phyloP scores from a whole-genome alignment of 1,284 basidiomycete genomes.

The Puccinia triticina region DNA sequence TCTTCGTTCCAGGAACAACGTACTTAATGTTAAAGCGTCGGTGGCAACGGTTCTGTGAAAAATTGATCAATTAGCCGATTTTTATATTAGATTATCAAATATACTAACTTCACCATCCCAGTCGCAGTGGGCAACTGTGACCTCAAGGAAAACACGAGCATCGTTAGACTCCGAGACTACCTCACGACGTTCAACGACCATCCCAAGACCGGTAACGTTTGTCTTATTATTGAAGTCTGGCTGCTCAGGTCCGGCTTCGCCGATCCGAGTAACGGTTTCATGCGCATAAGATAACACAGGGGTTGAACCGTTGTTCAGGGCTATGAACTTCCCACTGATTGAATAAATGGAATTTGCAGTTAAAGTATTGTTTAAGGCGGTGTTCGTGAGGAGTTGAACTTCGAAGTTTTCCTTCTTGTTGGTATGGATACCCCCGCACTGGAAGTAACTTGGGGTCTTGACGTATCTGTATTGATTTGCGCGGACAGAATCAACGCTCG shows the following conservation, averaged over 20 bases:
- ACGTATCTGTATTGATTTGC: not conserved
- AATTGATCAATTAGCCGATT: not conserved
- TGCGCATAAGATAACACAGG: not conserved
- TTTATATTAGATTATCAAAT: not conserved
- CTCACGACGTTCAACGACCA: not conserved
- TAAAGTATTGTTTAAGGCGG: not conserved
- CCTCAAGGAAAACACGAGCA: not conserved
- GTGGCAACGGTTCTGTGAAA: not conserved
- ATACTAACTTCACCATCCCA: not conserved
- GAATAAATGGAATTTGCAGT: not conserved
- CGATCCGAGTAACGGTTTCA: not conserved
- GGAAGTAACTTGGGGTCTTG: not conserved
- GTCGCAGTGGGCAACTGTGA: not conserved
- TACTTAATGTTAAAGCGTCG: not conserved
- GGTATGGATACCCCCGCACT: not conserved
- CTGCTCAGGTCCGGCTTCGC: not conserved
- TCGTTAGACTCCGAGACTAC: not conserved
- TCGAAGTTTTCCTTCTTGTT: not conserved
- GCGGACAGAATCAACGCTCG: not conserved
- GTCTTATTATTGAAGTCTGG: not conserved
- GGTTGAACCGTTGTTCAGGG: not conserved
- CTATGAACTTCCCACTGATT: not conserved
- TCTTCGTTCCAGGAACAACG: not conserved
- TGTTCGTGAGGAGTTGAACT: not conserved
- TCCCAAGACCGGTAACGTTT: not conserved